A percentile compares a stretch with the other conserved stretches of the same genome.
phyloP scores from a whole-genome alignment of 2,329 filamentous ascomycete species.

The Colletotrichum sp. region DNA sequence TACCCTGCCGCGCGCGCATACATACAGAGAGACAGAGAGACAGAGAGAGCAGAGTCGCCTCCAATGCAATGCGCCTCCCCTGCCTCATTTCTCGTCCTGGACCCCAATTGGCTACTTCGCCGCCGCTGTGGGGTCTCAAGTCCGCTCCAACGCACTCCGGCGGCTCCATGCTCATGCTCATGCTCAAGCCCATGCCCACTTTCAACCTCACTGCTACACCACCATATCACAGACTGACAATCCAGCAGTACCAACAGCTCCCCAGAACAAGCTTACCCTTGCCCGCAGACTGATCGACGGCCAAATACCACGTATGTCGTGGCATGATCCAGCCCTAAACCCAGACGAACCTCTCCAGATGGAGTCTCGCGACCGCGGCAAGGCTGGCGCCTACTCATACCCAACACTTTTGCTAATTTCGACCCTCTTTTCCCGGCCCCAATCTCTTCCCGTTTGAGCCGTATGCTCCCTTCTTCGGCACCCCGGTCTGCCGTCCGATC shows the following conservation, averaged over 20 bases:
- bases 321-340: slow-evolving; percentile 10
- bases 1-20: background rate
- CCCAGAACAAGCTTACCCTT: background rate
- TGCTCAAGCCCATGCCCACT: background rate
- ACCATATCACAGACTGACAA: background rate
- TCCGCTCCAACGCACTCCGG: background rate
- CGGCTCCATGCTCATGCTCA: background rate
- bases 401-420: slow-evolving; percentile 33
- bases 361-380: slow-evolving; percentile 11
- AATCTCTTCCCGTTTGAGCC: slow-evolving; percentile 4
- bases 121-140: background rate
- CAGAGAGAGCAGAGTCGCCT: background rate
- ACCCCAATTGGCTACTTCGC: slow-evolving; percentile 9
- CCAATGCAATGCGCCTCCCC: slow-evolving; percentile 9
- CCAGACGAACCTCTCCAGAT: background rate
- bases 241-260: background rate
- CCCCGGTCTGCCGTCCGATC: slow-evolving; percentile 17
- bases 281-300: background rate
- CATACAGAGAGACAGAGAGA: background rate
- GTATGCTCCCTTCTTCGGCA: slow-evolving; percentile 3
- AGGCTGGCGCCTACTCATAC: slow-evolving; percentile 41
- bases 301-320: background rate
- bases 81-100: slow-evolving; percentile 10
- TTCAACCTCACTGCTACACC: background rate
- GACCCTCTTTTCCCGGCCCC: slow-evolving; percentile 26